These are phyloP conservation scores for Herpetospermum pedunculosum DNA, from an alignment of 306 rosid genomes.

Conservation along the genomic window DNA sequence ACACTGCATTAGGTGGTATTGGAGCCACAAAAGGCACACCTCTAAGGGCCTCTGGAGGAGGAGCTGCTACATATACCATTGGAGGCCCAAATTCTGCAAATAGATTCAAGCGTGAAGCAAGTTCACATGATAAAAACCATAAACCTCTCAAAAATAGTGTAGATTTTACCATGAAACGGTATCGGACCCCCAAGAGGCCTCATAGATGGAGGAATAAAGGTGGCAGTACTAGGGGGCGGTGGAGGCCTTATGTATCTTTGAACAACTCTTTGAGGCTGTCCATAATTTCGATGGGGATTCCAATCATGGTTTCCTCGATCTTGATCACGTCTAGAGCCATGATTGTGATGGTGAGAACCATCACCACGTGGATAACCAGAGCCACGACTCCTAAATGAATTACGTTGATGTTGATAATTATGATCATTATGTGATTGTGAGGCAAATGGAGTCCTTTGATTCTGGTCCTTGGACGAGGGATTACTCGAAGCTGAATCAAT, in stretches of 20 bases:
- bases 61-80: slow-evolving; percentile 35
- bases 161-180: slow-evolving; percentile 44
- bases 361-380: slow-evolving; percentile 61
- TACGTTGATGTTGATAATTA: slow-evolving; percentile 46
- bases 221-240: slow-evolving; percentile 33
- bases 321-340: slow-evolving; percentile 60
- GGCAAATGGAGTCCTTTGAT: slow-evolving; percentile 35
- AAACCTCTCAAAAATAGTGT: neutral
- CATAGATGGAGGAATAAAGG: slow-evolving; percentile 31
- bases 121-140: slow-evolving; percentile 1
- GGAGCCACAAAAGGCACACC: slow-evolving; percentile 42
- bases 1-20: slow-evolving; percentile 24
- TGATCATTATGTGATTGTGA: slow-evolving; percentile 33
- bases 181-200: slow-evolving; percentile 42
- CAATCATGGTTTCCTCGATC: slow-evolving; percentile 69
- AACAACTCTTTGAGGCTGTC: slow-evolving; percentile 31
- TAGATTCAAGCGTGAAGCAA: slow-evolving; percentile 7
- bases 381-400: slow-evolving; percentile 45
- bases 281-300: slow-evolving; percentile 44
- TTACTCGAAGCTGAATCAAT: slow-evolving; percentile 30
- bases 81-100: slow-evolving; percentile 37
- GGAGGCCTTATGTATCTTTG: slow-evolving; percentile 44
- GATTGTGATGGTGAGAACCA: slow-evolving; percentile 46
- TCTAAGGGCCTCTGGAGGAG: slow-evolving; percentile 32
- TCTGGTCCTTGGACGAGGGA: slow-evolving; percentile 37